A percentile compares a stretch with the other conserved stretches of the same genome.
Evolutionary conservation across 202 grass and related monocot genomes (phyloP).

Genomic region (Hordeum pubiflorum): DNA sequence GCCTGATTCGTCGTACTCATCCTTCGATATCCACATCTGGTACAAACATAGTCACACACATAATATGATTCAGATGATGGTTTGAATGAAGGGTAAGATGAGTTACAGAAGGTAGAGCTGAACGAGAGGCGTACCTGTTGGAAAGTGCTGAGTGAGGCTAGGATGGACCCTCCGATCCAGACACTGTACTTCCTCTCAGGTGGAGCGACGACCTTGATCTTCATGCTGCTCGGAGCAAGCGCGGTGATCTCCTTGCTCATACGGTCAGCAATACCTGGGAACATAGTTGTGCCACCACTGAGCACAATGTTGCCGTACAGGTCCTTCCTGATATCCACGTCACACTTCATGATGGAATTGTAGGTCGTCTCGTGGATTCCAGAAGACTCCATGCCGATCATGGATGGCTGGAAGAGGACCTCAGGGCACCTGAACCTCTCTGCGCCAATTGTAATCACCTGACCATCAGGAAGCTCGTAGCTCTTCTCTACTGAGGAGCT

Average conservation of each 20-base stretch:
- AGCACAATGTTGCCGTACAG: constrained; percentile 77
- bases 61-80: not conserved
- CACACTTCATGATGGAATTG: constrained; percentile 93
- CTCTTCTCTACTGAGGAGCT: constrained; percentile 77
- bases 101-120: not conserved
- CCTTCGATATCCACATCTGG: constrained; percentile 96
- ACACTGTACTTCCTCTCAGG: constrained; percentile 81
- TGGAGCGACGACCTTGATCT: constrained; percentile 78
- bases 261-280: constrained; percentile 71
- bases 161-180: constrained; percentile 80
- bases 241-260: constrained; percentile 86
- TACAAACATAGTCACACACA: not conserved
- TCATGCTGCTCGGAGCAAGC: constrained; percentile 84
- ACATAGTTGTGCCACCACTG: constrained; percentile 78
- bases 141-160: constrained; percentile 84
- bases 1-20: constrained; percentile 75
- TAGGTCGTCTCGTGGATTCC: constrained; percentile 81
- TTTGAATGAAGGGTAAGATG: not conserved
- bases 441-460: constrained; percentile 75
- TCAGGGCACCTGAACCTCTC: constrained; percentile 87
- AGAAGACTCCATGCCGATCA: constrained; percentile 73
- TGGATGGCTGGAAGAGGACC: constrained; percentile 81
- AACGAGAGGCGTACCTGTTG: constrained; percentile 44
- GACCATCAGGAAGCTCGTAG: constrained; percentile 75
- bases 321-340: constrained; percentile 85